Conservation (phyloP, 768 basidiomycete genomes). For the Antrodiella citrinella region DNA sequence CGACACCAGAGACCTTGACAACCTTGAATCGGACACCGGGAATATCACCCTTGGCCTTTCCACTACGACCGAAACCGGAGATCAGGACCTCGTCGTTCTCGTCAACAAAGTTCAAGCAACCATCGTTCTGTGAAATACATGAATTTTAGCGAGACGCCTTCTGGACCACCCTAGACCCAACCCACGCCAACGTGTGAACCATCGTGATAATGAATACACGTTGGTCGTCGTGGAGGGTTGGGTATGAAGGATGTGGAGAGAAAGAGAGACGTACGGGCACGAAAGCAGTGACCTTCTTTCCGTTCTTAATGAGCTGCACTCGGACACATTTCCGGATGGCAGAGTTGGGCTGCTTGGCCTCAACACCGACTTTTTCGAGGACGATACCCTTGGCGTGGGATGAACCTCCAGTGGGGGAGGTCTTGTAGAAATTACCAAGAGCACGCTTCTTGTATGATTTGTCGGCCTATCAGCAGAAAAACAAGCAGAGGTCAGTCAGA, state of each 20-base stretch:
- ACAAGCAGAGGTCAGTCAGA: background rate
- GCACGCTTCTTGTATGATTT: slow-evolving; percentile 99
- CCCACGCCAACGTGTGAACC: background rate
- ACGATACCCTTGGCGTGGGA: slow-evolving; percentile 99
- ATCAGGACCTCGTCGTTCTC: slow-evolving; percentile 99
- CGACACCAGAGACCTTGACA: slow-evolving; percentile 99
- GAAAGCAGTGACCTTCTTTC: slow-evolving; percentile 99
- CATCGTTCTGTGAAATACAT: slow-evolving; percentile 61
- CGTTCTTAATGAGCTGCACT: slow-evolving; percentile 99
- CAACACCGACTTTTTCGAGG: slow-evolving; percentile 99
- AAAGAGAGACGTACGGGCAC: slow-evolving; percentile 65
- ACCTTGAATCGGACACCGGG: slow-evolving; percentile 99
- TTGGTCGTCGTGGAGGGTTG: background rate
- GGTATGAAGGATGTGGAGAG: background rate
- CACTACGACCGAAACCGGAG: slow-evolving; percentile 99
- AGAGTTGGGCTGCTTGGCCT: slow-evolving; percentile 99
- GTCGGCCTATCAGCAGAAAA: slow-evolving; percentile 66
- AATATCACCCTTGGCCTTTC: slow-evolving; percentile 99
- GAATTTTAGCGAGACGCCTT: slow-evolving; percentile 2
- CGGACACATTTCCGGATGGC: slow-evolving; percentile 99
- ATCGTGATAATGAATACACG: background rate
- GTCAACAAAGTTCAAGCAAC: slow-evolving; percentile 97
- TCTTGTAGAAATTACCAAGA: slow-evolving; percentile 99
- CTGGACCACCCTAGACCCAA: slow-evolving; percentile 7
- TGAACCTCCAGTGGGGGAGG: slow-evolving; percentile 97